These are phyloP conservation scores for Podila verticillata DNA, from an alignment of 192 early-diverging fungal genomes.

Conservation along the genomic window DNA sequence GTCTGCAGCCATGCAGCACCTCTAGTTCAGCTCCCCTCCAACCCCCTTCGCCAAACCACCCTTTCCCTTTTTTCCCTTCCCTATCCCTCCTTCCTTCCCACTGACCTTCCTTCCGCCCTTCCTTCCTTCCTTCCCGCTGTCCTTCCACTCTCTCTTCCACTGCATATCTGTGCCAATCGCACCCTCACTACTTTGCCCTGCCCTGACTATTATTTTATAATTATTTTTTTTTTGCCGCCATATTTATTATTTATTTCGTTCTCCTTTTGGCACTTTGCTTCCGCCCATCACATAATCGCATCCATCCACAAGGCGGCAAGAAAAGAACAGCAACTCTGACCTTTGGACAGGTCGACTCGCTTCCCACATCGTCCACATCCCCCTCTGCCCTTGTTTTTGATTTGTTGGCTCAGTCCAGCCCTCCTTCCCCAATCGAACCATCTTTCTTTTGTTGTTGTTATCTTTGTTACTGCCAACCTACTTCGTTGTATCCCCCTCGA, in stretches of 20 bases:
- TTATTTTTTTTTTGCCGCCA: conserved; percentile 20
- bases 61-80: conserved; percentile 4
- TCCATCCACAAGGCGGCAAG: too few relatives aligned
- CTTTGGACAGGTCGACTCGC: too few relatives aligned
- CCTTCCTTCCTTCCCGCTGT: not conserved
- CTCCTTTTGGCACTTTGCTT: too few relatives aligned
- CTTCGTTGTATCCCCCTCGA: too few relatives aligned
- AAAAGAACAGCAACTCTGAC: too few relatives aligned
- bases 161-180: too few relatives aligned
- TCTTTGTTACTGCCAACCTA: too few relatives aligned
- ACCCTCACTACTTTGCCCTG: not conserved
- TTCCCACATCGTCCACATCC: conserved; percentile 6
- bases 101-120: not conserved
- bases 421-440: not conserved
- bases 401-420: not conserved
- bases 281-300: too few relatives aligned
- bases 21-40: not conserved
- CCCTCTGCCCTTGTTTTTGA: not conserved
- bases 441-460: too few relatives aligned
- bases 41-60: conserved; percentile 1
- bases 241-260: conserved; percentile 13
- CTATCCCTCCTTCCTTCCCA: not conserved
- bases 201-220: not conserved
- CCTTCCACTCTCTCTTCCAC: not conserved
- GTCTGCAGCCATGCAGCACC: too few relatives aligned